These are phyloP conservation scores for Arbutus unedo DNA, from an alignment of 148 eudicot species.

Conservation along the genomic window DNA sequence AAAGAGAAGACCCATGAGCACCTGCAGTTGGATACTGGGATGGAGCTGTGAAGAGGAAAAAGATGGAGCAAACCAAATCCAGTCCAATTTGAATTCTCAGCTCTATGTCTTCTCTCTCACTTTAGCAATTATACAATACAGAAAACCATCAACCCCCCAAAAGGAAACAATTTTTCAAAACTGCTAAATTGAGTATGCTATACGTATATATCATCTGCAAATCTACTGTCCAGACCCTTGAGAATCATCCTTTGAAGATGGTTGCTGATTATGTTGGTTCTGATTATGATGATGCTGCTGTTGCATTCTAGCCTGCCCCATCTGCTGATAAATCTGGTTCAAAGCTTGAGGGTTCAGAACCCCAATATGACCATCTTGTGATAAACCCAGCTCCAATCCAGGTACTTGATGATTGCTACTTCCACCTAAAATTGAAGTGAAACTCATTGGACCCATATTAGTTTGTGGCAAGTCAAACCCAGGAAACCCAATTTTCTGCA, in stretches of 20 bases:
- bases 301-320: slow-evolving; percentile 47
- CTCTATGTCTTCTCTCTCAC: background rate
- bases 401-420: slow-evolving; percentile 46
- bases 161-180: slow-evolving; percentile 14
- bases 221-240: slow-evolving; percentile 58
- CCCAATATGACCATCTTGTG: slow-evolving; percentile 64
- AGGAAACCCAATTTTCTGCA: slow-evolving; percentile 49
- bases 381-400: slow-evolving; percentile 71
- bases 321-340: slow-evolving; percentile 64
- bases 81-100: slow-evolving; percentile 17
- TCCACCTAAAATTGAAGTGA: slow-evolving; percentile 58
- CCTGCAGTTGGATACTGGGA: slow-evolving; percentile 22
- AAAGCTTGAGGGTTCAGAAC: slow-evolving; percentile 47
- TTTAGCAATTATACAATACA: background rate
- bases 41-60: slow-evolving; percentile 11
- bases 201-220: background rate
- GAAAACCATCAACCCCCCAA: slow-evolving; percentile 16
- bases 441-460: slow-evolving; percentile 57
- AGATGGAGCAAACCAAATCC: slow-evolving; percentile 18
- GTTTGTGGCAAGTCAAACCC: slow-evolving; percentile 49
- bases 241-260: slow-evolving; percentile 60
- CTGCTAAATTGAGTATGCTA: background rate
- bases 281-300: slow-evolving; percentile 42
- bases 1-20: slow-evolving; percentile 17
- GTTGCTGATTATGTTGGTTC: slow-evolving; percentile 39